These are phyloP conservation scores for Coniella vitis DNA, from an alignment of 2,329 filamentous ascomycete genomes.

Conservation along the genomic window DNA sequence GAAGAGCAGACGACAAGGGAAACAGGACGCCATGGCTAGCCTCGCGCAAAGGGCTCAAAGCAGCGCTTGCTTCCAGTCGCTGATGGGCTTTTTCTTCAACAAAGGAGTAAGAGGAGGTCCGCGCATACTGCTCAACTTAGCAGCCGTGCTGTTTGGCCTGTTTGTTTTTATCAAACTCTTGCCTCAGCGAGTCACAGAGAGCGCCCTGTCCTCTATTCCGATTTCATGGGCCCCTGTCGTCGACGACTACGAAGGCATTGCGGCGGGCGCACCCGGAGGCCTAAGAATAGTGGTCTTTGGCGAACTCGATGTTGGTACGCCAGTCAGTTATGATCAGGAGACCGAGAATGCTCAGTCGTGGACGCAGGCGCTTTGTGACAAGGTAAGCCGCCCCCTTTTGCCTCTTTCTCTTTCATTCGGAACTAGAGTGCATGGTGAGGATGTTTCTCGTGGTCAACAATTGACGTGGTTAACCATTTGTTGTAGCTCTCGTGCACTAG, in stretches of 20 bases:
- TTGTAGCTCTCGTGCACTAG: constrained; percentile 38
- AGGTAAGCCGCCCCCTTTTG: constrained; percentile 29
- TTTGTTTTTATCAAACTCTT: constrained; percentile 20
- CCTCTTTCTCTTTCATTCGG: neutral
- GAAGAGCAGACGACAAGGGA: constrained; percentile 2
- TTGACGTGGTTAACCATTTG: neutral
- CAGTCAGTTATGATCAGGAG: constrained; percentile 18
- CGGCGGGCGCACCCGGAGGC: constrained; percentile 21
- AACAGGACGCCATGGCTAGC: constrained; percentile 11
- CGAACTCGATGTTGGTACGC: constrained; percentile 39
- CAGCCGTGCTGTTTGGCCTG: constrained; percentile 17
- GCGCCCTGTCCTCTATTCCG: constrained; percentile 14
- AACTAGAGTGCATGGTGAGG: too few species aligned
- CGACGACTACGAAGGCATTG: neutral
- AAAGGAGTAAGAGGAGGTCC: constrained; percentile 24
- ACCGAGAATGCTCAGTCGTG: constrained; percentile 28
- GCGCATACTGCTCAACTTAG: constrained; percentile 22
- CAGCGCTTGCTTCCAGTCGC: constrained; percentile 10
- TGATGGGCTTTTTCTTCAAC: constrained; percentile 24
- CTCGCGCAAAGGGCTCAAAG: neutral
- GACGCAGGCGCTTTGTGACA: constrained; percentile 42
- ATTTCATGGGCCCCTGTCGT: constrained; percentile 12
- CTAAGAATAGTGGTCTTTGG: constrained; percentile 48
- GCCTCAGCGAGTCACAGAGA: constrained; percentile 18
- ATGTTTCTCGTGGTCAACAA: too few species aligned